Percentiles rank a stretch among this genome's conserved stretches.
These are phyloP conservation scores for Trametes sanguinea DNA, from an alignment of 768 basidiomycete species.

Conservation along the genomic window DNA sequence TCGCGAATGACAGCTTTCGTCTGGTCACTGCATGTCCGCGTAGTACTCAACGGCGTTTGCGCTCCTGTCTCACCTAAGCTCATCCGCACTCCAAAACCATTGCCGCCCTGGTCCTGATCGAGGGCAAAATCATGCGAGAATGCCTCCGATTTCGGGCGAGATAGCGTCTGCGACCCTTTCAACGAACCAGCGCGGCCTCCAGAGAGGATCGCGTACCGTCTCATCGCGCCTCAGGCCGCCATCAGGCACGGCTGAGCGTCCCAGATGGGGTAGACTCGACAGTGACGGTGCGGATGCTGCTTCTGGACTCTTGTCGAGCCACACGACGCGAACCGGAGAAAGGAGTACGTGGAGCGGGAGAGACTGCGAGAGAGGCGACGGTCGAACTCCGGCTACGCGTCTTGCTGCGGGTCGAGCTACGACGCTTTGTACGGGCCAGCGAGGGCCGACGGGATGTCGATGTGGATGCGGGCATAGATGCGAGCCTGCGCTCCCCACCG, in stretches of 20 bases:
- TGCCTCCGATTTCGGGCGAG: constrained; percentile 25
- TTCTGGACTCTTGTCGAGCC: constrained; percentile 54
- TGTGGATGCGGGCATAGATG: constrained; percentile 22
- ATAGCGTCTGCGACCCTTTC: constrained; percentile 14
- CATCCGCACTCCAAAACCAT: neutral
- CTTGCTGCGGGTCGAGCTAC: constrained; percentile 29
- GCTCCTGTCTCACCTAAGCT: neutral
- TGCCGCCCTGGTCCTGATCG: constrained; percentile 4
- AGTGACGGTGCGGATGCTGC: constrained; percentile 73
- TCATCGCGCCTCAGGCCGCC: constrained; percentile 22
- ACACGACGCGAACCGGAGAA: constrained; percentile 24
- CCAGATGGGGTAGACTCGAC: constrained; percentile 46
- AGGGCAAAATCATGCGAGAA: constrained; percentile 25
- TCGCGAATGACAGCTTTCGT: constrained; percentile 35
- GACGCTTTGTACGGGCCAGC: constrained; percentile 3
- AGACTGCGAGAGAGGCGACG: constrained; percentile 58
- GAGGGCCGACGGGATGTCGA: constrained; percentile 7
- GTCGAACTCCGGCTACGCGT: constrained; percentile 67
- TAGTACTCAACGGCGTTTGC: constrained; percentile 18
- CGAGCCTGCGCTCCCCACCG: constrained; percentile 29
- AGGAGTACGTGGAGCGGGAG: constrained; percentile 24
- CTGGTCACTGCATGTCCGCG: constrained; percentile 16
- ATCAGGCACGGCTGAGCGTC: constrained; percentile 20
- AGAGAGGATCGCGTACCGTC: constrained; percentile 21
- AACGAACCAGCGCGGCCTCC: neutral